A percentile compares a stretch with the other conserved stretches of the same genome.
phyloP scores from a whole-genome alignment of 805 yeast species.

The Barnettozyma botsteinii region DNA sequence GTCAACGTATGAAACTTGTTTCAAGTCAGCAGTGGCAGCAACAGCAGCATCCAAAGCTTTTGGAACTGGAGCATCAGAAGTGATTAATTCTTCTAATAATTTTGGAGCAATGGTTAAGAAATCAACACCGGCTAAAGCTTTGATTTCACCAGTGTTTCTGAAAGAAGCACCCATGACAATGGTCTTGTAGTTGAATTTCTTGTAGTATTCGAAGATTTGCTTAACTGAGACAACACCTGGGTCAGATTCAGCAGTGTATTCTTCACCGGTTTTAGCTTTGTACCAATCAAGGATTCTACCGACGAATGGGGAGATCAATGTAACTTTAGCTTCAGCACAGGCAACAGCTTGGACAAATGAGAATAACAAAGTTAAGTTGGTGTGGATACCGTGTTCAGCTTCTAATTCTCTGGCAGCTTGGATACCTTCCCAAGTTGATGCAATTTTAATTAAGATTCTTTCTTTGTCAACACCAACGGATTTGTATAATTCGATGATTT shows the following conservation, averaged over 20 bases:
- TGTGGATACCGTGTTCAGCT: slow-evolving; percentile 83
- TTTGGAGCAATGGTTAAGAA: slow-evolving; percentile 92
- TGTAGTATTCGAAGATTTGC: slow-evolving; percentile 92
- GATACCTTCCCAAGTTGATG: slow-evolving; percentile 99
- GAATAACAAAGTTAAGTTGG: slow-evolving; percentile 92
- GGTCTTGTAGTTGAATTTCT: slow-evolving; percentile 93
- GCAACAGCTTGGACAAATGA: slow-evolving; percentile 98
- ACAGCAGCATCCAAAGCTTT: slow-evolving; percentile 64
- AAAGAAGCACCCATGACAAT: slow-evolving; percentile 99
- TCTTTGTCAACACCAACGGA: slow-evolving; percentile 81
- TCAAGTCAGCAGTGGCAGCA: slow-evolving; percentile 50
- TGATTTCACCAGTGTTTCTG: slow-evolving; percentile 95
- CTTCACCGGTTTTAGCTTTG: slow-evolving; percentile 90
- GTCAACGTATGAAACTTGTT: slow-evolving; percentile 75
- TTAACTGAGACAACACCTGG: slow-evolving; percentile 96
- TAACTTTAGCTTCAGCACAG: slow-evolving; percentile 94
- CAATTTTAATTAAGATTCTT: slow-evolving; percentile 90
- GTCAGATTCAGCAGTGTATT: slow-evolving; percentile 73
- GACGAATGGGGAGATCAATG: slow-evolving; percentile 96
- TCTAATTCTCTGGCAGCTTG: slow-evolving; percentile 97
- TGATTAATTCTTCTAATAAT: slow-evolving; percentile 80
- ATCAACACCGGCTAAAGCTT: slow-evolving; percentile 96
- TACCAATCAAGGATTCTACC: slow-evolving; percentile 99
- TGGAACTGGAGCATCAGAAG: slow-evolving; percentile 77
- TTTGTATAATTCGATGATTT: slow-evolving; percentile 83